Conservation (phyloP, 148 eudicot species). For the Nyssa sinensis region DNA sequence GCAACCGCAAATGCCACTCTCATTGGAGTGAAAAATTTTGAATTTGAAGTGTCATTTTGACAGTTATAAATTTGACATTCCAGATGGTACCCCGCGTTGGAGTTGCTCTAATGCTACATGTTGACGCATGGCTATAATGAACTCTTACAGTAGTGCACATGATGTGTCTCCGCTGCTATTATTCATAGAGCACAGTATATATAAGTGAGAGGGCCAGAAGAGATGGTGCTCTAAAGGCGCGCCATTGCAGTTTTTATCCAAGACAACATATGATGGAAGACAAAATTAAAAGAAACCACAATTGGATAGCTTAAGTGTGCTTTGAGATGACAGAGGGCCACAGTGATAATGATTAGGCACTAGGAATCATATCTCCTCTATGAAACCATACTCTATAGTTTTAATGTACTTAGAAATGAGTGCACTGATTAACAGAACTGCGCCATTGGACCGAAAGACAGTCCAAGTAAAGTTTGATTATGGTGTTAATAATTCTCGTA, state of each 20-base stretch:
- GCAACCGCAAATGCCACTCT: too few species aligned
- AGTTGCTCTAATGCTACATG: not conserved
- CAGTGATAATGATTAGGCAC: constrained; percentile 8
- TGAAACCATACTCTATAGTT: not conserved
- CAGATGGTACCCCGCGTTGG: too few species aligned
- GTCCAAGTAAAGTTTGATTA: not conserved
- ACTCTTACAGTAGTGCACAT: constrained; percentile 15
- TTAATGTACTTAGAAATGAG: constrained; percentile 1
- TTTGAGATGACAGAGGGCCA: constrained; percentile 23
- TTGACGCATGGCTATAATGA: not conserved
- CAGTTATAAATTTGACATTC: too few species aligned
- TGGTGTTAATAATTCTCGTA: constrained; percentile 14
- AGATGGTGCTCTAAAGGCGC: too few species aligned
- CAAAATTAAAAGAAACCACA: constrained; percentile 14
- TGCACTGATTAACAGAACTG: constrained; percentile 17
- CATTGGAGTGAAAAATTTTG: too few species aligned
- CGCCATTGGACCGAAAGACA: constrained; percentile 6
- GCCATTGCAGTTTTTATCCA: too few species aligned
- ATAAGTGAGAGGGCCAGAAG: too few species aligned
- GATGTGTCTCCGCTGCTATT: constrained; percentile 17
- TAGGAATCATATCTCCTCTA: constrained; percentile 14
- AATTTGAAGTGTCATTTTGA: too few species aligned
- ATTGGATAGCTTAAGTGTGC: not conserved
- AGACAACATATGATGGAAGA: constrained; percentile 25
- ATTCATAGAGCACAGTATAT: not conserved